Conservation (phyloP, 441 rosid genomes). For the Pelargonium fulgidum region DNA sequence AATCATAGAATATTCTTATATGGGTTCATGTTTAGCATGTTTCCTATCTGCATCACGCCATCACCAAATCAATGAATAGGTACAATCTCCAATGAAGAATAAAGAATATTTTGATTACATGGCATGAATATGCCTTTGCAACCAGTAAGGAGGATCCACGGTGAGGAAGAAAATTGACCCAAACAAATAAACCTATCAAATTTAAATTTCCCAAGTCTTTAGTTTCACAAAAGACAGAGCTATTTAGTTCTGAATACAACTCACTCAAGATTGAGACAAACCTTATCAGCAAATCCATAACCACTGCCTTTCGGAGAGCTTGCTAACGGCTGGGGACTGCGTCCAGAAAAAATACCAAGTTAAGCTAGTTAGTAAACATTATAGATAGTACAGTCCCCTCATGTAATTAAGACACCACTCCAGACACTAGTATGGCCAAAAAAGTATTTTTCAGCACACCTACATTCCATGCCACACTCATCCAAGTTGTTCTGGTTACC, state of each 20-base stretch:
- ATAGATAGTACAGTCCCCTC: not conserved
- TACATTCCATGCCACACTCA: not conserved
- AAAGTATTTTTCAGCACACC: not conserved
- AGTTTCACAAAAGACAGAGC: not conserved
- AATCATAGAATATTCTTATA: not conserved
- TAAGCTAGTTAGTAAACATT: not conserved
- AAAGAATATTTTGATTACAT: no score
- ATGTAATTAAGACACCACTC: not conserved
- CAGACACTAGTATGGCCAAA: not conserved
- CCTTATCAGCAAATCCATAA: conserved; percentile 99
- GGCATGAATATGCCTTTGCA: not conserved
- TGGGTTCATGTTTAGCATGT: not conserved
- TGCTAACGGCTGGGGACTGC: conserved; percentile 53
- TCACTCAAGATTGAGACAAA: conserved; percentile 24
- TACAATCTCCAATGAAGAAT: not conserved
- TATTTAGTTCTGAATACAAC: not conserved
- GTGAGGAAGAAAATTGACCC: not conserved
- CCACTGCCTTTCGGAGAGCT: conserved; percentile 68
- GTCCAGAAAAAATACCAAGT: conserved; percentile 6
- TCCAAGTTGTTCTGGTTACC: not conserved
- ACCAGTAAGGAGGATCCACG: not conserved
- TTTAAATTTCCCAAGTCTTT: not conserved
- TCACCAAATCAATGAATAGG: not conserved
- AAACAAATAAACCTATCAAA: not conserved
- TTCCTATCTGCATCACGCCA: no score